Base-by-base conservation (phyloP, 2,329 filamentous ascomycete genomes). In the Nemania sp. region DNA sequence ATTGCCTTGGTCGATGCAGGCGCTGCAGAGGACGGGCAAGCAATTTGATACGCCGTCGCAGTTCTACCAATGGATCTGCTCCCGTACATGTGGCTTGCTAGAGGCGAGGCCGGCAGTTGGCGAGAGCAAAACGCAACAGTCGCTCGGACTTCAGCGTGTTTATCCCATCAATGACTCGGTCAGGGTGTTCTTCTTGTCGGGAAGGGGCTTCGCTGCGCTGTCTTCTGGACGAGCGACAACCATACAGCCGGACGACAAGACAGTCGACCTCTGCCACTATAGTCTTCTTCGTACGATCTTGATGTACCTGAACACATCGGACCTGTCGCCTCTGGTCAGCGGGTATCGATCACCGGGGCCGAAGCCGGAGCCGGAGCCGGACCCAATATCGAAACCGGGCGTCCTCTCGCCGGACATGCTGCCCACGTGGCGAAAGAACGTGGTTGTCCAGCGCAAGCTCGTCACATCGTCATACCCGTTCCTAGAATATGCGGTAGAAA, bases 21-120 rank as follows among this genome's bases (percentile, higher is more conserved):
- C 60, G 56, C 40, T 63, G 18, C 60, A 63, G 37, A 63, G 52
- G 63, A 50, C 45, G 13, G 63, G 63, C n/a, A 65, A 60, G 20
- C 54, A 60, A 12, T 65, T 63, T 17, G 60, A 65, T 48, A 60
- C 60, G n/a, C 63, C 60, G 15, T 60, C 63, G 12, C 60, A 60
- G 12, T 65, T 65, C 34, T 60, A 60, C 20, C 50, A 57, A 18
- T 63, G 60, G 60, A 45, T 65, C 15, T 54, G 50, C 47, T 49
- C 63, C 37, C 63, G 43, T 15, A 63, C 63, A 17, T 45, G 51
- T 10, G 57, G 60, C 4, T 57, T 63, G 25, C 34, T 63, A 4
- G 50, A 60, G 20, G 47, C 54, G 25, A 57, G 53, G 29, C 35
- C 54, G 18, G 35, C 39, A 7, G 49, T 50, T 3, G 17, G 20